Evolutionary conservation across 2,329 filamentous ascomycete genomes (phyloP).

Genomic region (Epichloe typhina): DNA sequence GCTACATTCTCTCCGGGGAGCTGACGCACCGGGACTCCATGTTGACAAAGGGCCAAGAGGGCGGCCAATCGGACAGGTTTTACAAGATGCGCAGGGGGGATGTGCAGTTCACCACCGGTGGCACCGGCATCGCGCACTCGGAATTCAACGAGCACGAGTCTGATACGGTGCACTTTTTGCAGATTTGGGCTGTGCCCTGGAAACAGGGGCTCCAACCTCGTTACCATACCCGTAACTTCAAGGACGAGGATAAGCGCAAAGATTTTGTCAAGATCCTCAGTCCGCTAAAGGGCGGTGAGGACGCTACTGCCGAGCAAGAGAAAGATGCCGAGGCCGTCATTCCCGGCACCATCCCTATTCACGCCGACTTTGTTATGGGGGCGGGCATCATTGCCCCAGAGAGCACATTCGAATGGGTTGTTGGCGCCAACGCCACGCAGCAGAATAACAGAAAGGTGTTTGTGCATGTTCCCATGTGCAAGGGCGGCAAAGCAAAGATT

Average conservation of each 20-base stretch:
- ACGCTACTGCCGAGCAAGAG: slow-evolving; percentile 50
- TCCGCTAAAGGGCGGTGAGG: slow-evolving; percentile 52
- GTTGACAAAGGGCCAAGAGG: slow-evolving; percentile 55
- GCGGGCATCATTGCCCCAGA: slow-evolving; percentile 59
- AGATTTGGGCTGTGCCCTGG: slow-evolving; percentile 81
- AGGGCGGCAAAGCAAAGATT: slow-evolving; percentile 60
- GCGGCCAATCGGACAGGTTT: slow-evolving; percentile 47
- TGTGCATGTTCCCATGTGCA: slow-evolving; percentile 70
- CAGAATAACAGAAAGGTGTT: slow-evolving; percentile 57
- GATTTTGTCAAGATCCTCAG: slow-evolving; percentile 65
- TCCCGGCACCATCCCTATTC: slow-evolving; percentile 62
- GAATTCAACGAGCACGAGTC: slow-evolving; percentile 66
- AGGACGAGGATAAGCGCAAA: slow-evolving; percentile 58
- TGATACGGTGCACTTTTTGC: slow-evolving; percentile 69
- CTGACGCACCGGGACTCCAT: slow-evolving; percentile 81
- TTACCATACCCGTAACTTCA: slow-evolving; percentile 64
- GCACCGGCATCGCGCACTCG: slow-evolving; percentile 65
- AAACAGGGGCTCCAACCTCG: slow-evolving; percentile 55
- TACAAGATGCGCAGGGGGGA: slow-evolving; percentile 64
- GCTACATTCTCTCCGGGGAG: slow-evolving; percentile 68
- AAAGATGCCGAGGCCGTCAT: slow-evolving; percentile 47
- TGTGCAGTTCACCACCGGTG: slow-evolving; percentile 84
- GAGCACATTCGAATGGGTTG: slow-evolving; percentile 54
- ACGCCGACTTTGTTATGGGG: slow-evolving; percentile 74
- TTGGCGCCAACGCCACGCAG: slow-evolving; percentile 46